Conservation (phyloP, 2,329 filamentous ascomycete genomes). For the Venturia pyrina region DNA sequence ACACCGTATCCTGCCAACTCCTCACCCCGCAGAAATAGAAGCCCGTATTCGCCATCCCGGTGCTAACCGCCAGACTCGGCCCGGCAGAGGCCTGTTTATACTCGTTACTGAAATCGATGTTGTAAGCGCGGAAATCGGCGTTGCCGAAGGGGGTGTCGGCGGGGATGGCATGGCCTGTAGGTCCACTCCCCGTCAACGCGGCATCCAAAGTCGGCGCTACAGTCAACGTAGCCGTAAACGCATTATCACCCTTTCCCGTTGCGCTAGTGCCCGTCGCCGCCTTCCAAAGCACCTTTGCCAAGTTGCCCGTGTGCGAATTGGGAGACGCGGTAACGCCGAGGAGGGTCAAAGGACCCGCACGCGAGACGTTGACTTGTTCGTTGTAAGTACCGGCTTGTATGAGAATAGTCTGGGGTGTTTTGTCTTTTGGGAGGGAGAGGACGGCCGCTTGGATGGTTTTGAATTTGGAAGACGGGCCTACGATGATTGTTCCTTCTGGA, state of each 20-base stretch:
- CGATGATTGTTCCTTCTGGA: constrained; percentile 24
- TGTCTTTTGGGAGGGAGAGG: constrained; percentile 35
- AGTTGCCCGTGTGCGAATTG: constrained; percentile 37
- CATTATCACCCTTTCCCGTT: constrained; percentile 45
- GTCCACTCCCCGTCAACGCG: constrained; percentile 50
- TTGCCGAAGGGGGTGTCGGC: constrained; percentile 53
- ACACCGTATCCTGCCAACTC: constrained; percentile 59
- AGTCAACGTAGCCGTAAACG: constrained; percentile 50
- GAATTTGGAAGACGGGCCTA: constrained; percentile 17
- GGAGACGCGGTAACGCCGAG: constrained; percentile 46
- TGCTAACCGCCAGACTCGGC: constrained; percentile 49
- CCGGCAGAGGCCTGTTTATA: constrained; percentile 44
- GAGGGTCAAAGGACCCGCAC: constrained; percentile 49
- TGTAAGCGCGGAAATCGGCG: constrained; percentile 54
- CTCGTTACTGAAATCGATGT: constrained; percentile 55
- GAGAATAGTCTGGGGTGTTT: constrained; percentile 43
- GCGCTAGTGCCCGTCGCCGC: constrained; percentile 41
- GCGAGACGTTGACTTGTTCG: constrained; percentile 57
- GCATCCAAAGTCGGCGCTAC: constrained; percentile 55
- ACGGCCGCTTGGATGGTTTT: constrained; percentile 37
- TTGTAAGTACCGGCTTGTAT: constrained; percentile 51
- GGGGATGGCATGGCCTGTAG: constrained; percentile 52
- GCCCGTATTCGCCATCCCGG: constrained; percentile 54
- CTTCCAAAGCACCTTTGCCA: constrained; percentile 49
- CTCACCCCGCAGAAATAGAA: constrained; percentile 60